Base-by-base conservation (phyloP, 345 rosid genomes). In the Linum lewisii region DNA sequence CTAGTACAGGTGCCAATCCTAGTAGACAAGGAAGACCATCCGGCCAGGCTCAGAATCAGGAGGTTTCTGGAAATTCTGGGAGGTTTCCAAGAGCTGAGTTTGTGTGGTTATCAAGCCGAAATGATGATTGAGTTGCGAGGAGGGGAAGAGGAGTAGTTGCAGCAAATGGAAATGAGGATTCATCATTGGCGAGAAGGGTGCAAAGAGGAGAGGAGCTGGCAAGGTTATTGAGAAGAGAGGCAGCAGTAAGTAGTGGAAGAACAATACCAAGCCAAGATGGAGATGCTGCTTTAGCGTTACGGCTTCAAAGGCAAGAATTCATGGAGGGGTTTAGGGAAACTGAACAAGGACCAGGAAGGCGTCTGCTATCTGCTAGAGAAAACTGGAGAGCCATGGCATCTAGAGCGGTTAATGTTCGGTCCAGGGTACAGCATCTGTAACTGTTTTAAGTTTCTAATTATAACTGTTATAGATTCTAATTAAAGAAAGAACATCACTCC, bases 301-400 rank as follows among this genome's bases (percentile, higher is more conserved):
- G 95, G 82, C 66, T 93, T 75, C 99, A 89, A 62, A 77, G 95
- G 51, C 92, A 84, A 51, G 97, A 93, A 70, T 84, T 82, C 38
- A 79, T 83, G 79, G 84, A 78, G 63, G 82, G 84, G 37, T 78
- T 87, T 58, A 70, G 79, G 11, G 78, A 64, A 58, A 64, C 42
- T 13, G 20, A 7, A 10, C 7, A 59, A 20, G 72, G 66, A 49
- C 56, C 83, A 0, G 50, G 75, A 13, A 70, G 60, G 23, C 60
- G 81, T 7, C 58, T 78, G 25, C 76, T 80, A 21, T 51, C 62
- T 29, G 99, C 97, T 38, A 82, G 95, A 82, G 83, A 84, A 68
- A 93, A 89, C 69, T 62, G 85, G 59, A 78, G 97, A 78, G 96
- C 97, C 21, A 82, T 89, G 92, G 95, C 95, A 59, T 82, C 99